These are phyloP conservation scores for Dunaliella sp. DNA, from an alignment of 139 green algal genomes.

Conservation along the genomic window DNA sequence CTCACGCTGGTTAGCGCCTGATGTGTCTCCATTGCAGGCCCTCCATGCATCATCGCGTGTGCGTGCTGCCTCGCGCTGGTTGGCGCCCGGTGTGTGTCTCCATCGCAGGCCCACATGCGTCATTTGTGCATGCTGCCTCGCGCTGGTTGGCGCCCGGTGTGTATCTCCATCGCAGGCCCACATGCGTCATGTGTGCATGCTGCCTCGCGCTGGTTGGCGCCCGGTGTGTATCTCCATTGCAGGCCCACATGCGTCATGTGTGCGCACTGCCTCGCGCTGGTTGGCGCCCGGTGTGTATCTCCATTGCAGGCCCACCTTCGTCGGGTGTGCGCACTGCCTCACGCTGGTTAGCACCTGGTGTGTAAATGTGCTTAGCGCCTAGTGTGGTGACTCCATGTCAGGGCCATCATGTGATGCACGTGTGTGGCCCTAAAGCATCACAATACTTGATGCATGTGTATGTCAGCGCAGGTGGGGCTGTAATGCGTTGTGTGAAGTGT, in stretches of 20 bases:
- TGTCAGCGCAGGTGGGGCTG: too few species aligned
- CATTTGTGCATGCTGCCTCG: constrained; percentile 78
- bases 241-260: too few species aligned
- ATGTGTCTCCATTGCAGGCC: constrained; percentile 97
- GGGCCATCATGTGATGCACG: constrained; percentile 99
- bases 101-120: constrained; percentile 95
- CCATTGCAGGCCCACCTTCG: constrained; percentile 95
- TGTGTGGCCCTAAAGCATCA: too few species aligned
- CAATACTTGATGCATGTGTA: too few species aligned
- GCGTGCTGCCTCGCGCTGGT: constrained; percentile 64
- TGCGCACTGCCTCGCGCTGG: too few species aligned
- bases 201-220: too few species aligned
- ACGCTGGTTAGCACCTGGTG: constrained; percentile 82
- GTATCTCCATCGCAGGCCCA: too few species aligned
- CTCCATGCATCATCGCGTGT: constrained; percentile 95
- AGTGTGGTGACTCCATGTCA: constrained; percentile 92
- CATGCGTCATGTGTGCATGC: too few species aligned
- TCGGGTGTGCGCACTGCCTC: constrained; percentile 75
- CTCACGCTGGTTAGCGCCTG: constrained; percentile 72
- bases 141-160: too few species aligned
- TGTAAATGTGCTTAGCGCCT: too few species aligned
- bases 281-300: constrained; percentile 95
- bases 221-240: too few species aligned
- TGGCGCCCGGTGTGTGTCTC: constrained; percentile 93
- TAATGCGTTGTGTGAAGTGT: too few species aligned